Evolutionary conservation across 768 basidiomycete species (phyloP).

Genomic region (Scleroderma bovista): DNA sequence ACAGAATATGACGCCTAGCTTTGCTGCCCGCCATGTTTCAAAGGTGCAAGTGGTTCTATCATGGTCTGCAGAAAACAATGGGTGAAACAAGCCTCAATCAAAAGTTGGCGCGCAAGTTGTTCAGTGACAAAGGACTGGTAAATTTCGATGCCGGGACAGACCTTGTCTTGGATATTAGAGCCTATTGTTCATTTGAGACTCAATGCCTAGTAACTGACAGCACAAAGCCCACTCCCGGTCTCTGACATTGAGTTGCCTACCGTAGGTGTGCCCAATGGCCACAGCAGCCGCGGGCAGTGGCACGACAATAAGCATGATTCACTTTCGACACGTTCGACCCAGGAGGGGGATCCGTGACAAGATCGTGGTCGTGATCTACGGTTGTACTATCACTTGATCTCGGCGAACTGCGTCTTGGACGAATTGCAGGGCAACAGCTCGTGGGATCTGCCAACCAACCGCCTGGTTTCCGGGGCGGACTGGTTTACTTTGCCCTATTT

Average conservation of each 20-base stretch:
- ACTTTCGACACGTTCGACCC: background rate
- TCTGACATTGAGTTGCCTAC: too few relatives aligned
- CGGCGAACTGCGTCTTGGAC: background rate
- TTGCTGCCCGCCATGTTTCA: too few relatives aligned
- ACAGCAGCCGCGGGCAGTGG: background rate
- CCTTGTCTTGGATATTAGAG: too few relatives aligned
- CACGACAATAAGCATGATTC: slow-evolving; percentile 14
- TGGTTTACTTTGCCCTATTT: background rate
- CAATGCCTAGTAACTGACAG: background rate
- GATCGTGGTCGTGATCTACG: background rate
- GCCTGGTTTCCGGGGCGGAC: background rate
- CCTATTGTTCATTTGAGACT: too few relatives aligned
- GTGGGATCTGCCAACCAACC: background rate
- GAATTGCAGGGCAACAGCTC: background rate
- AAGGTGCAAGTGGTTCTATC: too few relatives aligned
- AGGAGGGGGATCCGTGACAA: background rate
- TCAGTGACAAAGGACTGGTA: too few relatives aligned
- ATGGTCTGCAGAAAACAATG: too few relatives aligned
- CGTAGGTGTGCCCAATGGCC: too few relatives aligned
- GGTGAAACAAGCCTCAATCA: too few relatives aligned
- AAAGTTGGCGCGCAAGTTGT: too few relatives aligned
- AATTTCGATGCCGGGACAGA: too few relatives aligned
- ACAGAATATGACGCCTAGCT: background rate
- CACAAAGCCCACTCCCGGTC: background rate
- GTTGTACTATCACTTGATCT: background rate